These are phyloP conservation scores for Botrytis fragariae DNA, from an alignment of 2,329 filamentous ascomycete genomes.

Conservation along the genomic window DNA sequence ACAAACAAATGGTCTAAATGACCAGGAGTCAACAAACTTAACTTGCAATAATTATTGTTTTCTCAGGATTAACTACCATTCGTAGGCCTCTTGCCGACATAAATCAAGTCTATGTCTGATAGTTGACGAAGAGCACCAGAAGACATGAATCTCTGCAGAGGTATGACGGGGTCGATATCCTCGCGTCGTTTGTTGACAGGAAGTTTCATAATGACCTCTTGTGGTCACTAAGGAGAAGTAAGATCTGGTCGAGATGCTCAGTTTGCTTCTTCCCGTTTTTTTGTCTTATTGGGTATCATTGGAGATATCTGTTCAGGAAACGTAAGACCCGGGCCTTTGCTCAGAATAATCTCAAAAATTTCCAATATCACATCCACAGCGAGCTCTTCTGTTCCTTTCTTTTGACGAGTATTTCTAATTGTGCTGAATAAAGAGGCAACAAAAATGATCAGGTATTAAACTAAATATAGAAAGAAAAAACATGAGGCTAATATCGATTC, in stretches of 20 bases:
- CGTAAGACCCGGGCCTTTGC: too few relatives aligned
- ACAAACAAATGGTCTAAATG: not conserved
- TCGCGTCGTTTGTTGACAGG: not conserved
- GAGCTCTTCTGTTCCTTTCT: not conserved
- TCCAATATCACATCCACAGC: not conserved
- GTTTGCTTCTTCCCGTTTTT: not conserved
- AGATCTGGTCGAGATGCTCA: not conserved
- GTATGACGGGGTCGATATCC: not conserved
- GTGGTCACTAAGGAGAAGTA: not conserved
- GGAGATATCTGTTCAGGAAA: not conserved
- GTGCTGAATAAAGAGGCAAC: not conserved
- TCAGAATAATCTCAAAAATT: not conserved
- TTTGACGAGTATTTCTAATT: not conserved
- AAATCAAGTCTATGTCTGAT: not conserved
- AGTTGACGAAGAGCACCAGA: not conserved
- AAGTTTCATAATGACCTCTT: not conserved
- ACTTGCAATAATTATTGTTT: not conserved
- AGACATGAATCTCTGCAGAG: not conserved
- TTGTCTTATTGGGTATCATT: not conserved
- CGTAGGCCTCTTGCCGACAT: not conserved
- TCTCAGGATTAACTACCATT: not conserved
- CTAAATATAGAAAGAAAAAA: not conserved
- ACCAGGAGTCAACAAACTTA: not conserved
- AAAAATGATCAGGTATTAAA: not conserved
- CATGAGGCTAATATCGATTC: not conserved